Conservation (phyloP, 352 stramenopile species). For the Pythium sp. region DNA sequence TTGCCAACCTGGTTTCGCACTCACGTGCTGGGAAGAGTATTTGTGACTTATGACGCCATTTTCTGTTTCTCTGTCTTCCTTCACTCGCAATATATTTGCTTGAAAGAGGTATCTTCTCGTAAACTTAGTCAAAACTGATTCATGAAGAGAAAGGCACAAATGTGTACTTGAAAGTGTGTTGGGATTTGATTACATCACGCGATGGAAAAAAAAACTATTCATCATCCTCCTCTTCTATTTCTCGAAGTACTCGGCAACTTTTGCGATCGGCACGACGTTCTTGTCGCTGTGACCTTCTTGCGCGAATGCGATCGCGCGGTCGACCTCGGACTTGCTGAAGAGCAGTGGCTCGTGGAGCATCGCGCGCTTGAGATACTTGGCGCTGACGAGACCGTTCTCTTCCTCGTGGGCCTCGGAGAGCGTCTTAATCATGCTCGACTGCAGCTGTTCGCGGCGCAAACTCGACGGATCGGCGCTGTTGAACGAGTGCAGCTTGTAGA, state of each 20-base stretch:
- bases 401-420: slow-evolving; percentile 65
- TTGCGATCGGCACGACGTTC: slow-evolving; percentile 12
- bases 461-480: slow-evolving; percentile 32
- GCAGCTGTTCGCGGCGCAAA: slow-evolving; percentile 56
- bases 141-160: background rate
- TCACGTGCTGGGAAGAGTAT: too few species aligned
- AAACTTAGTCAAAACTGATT: background rate
- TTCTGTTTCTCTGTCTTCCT: too few species aligned
- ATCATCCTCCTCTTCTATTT: background rate
- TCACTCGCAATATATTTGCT: too few species aligned
- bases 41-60: too few species aligned
- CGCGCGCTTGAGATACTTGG: slow-evolving; percentile 57
- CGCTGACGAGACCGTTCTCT: slow-evolving; percentile 45
- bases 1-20: too few species aligned
- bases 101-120: background rate
- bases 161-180: background rate
- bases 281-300: slow-evolving; percentile 44
- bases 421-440: slow-evolving; percentile 70
- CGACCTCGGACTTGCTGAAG: slow-evolving; percentile 72
- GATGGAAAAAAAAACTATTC: background rate
- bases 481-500: slow-evolving; percentile 84
- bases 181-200: background rate
- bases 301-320: slow-evolving; percentile 47
- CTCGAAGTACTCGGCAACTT: slow-evolving; percentile 18
- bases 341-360: slow-evolving; percentile 78